Percentiles rank a stretch among this genome's conserved stretches.
Evolutionary conservation across 805 yeast species (phyloP).

Genomic region (Tetrapisispora pingtungensis): DNA sequence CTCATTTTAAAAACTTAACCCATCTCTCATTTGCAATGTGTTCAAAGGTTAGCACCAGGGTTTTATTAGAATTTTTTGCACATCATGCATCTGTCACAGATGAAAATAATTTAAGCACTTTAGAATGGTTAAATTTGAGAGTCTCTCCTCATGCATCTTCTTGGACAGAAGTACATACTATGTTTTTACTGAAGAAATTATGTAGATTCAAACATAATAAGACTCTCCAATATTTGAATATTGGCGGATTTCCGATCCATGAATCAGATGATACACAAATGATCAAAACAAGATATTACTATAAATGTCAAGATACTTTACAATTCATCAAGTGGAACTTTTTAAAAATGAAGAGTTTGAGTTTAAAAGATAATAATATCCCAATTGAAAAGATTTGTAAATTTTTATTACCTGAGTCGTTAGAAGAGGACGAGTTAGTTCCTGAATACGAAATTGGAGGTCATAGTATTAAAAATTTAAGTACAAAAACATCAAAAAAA

Average conservation of each 20-base stretch:
- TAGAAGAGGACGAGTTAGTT: not conserved
- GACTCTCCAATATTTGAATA: conserved; percentile 38
- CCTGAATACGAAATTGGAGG: conserved; percentile 1
- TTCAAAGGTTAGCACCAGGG: conserved; percentile 61
- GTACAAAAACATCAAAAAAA: not conserved
- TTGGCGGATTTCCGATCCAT: conserved; percentile 57
- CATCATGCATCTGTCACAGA: conserved; percentile 55
- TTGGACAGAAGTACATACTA: conserved; percentile 41
- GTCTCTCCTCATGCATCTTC: conserved; percentile 54
- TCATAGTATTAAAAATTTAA: not conserved
- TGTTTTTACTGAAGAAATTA: conserved; percentile 36
- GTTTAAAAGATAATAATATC: conserved; percentile 29
- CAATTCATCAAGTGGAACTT: conserved; percentile 34
- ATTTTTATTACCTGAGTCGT: conserved; percentile 23
- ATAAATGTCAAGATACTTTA: conserved; percentile 27
- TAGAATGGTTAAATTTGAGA: conserved; percentile 59
- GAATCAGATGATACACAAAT: conserved; percentile 18
- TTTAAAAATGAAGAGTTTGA: conserved; percentile 29
- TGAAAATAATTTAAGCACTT: conserved; percentile 31
- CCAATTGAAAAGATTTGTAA: conserved; percentile 28
- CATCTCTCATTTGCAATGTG: conserved; percentile 64
- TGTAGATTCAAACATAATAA: conserved; percentile 29
- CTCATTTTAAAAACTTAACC: conserved; percentile 50
- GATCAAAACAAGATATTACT: conserved; percentile 18
- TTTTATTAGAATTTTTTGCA: conserved; percentile 55